Conservation (phyloP, 176 grass and related monocot species). For the Ananas comosus region DNA sequence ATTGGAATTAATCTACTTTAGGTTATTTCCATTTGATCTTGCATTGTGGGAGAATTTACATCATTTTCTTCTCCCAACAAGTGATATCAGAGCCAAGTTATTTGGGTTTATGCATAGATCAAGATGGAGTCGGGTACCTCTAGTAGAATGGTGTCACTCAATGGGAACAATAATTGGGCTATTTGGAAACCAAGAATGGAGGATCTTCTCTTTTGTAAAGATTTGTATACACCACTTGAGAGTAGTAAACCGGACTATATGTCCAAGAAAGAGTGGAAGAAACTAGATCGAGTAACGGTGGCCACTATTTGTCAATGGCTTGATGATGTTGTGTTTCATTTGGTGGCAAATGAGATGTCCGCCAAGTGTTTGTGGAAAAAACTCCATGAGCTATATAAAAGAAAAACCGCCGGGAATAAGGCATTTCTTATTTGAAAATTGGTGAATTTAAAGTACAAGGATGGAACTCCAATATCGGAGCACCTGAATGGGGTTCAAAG, state of each 20-base stretch:
- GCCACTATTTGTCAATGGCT: not conserved
- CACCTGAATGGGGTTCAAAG: not conserved
- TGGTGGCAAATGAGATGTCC: not conserved
- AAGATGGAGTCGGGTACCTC: no score
- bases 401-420: constrained; percentile 2
- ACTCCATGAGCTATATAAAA: constrained; percentile 1
- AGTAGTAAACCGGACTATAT: not conserved
- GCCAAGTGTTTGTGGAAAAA: not conserved
- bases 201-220: not conserved
- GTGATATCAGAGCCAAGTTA: no score
- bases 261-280: not conserved
- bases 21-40: no score
- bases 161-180: not conserved
- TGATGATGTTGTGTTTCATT: constrained; percentile 10
- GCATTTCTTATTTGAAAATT: not conserved
- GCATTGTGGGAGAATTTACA: no score
- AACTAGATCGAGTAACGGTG: not conserved
- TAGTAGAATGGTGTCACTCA: not conserved
- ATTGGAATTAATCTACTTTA: no score
- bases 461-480: not conserved
- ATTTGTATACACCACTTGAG: not conserved
- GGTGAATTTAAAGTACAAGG: constrained; percentile 2
- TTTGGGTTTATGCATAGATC: no score
- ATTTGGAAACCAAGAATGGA: not conserved
- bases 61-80: no score